Conservation (phyloP, 2,329 filamentous ascomycete species). For the Ophiostoma fasciatum region DNA sequence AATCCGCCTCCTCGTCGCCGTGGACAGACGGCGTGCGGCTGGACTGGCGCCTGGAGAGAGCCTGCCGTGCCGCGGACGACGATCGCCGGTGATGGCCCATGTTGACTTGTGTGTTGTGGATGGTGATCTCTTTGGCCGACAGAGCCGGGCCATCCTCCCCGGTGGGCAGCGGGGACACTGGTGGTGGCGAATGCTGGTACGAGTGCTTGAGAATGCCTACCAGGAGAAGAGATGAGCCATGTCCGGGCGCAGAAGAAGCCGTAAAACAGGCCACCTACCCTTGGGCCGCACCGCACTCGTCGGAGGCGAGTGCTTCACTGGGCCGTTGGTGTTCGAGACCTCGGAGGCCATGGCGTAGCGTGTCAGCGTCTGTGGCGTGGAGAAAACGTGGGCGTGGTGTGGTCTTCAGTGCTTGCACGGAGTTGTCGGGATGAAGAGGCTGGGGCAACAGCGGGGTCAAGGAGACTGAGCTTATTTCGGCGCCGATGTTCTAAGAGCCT, state of each 20-base stretch:
- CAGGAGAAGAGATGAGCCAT: background rate
- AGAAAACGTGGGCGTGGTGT: too few relatives aligned
- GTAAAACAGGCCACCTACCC: slow-evolving; percentile 19
- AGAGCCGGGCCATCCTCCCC: slow-evolving; percentile 30
- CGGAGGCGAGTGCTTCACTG: too few relatives aligned
- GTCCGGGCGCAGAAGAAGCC: too few relatives aligned
- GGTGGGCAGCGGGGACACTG: slow-evolving; percentile 29
- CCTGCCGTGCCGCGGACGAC: slow-evolving; percentile 55
- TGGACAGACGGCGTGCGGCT: slow-evolving; percentile 30
- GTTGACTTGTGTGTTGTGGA: slow-evolving; percentile 90
- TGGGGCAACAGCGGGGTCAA: too few relatives aligned
- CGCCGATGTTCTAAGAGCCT: too few relatives aligned
- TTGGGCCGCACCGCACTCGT: slow-evolving; percentile 29
- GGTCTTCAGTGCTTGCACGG: too few relatives aligned
- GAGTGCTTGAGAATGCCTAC: slow-evolving; percentile 91
- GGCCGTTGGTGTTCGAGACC: too few relatives aligned
- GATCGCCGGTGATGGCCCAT: slow-evolving; percentile 78
- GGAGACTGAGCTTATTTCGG: too few relatives aligned
- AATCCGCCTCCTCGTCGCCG: slow-evolving; percentile 37
- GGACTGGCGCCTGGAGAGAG: slow-evolving; percentile 59
- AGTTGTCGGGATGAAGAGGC: too few relatives aligned
- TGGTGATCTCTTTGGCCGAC: slow-evolving; percentile 74
- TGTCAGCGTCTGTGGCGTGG: too few relatives aligned
- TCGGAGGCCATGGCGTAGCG: too few relatives aligned
- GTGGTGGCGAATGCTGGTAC: slow-evolving; percentile 45